Base-by-base conservation (phyloP, 305 asterid genomes). In the Striga hermonthica region DNA sequence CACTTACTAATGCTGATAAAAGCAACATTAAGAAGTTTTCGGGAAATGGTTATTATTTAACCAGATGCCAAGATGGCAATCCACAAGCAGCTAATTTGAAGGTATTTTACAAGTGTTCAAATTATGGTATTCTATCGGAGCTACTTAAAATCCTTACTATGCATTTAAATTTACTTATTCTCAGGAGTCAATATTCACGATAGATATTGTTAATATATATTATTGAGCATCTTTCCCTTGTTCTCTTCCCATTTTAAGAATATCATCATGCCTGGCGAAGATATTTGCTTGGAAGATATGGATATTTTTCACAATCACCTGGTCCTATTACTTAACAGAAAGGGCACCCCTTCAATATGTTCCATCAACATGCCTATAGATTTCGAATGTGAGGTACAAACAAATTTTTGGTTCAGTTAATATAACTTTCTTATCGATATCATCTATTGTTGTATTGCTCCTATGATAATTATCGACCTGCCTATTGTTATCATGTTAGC, bases 1-100 rank as follows among this genome's bases (percentile, higher is more conserved):
- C 82, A 69, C 94, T 93, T 63, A 88, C 98, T 34, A 90, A 93
- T 84, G 97, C 94, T 73, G 86, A 84, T 8, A 57, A 72, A 34
- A 64, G 79, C 68, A 62, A 77, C 5, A 61, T 34, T 62, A 76
- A 43, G 49, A 75, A 74, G 60, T 68, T 72, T 38, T 73, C 82
- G 43, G 84, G 48, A 16, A 62, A 53, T 53, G 96, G 85, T 70
- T 90, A 82, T 81, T 83, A 81, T 76, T 79, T 93, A 47, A 89
- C 95, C 49, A 80, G 81, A 72, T 86, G 95, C 74, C 70, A 76
- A 68, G 95, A 78, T 60, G 84, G 82, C 60, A 84, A 86, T 67
- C 75, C 74, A 15, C 80, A 71, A 41, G 81, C 88, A 7, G 64
- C 74, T 64, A 71, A 72, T 66, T 76, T 83, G 82, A 82, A 84